Base-by-base conservation (phyloP, 2,329 filamentous ascomycete species). In the Zymoseptoria brevis region DNA sequence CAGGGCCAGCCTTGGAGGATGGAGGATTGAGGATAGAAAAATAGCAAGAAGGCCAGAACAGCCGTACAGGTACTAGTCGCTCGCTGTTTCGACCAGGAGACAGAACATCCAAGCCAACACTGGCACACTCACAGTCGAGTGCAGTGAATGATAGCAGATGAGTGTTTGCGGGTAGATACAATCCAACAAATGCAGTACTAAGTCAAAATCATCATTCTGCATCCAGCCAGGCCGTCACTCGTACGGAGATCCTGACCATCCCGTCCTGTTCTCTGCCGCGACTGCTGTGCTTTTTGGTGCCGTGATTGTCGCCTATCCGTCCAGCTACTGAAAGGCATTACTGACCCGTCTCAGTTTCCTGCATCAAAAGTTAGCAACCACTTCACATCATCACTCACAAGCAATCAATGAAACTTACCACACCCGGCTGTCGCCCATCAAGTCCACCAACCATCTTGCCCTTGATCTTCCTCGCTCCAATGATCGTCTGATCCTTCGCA, bases 401-500 rank as follows among this genome's bases (percentile, higher is more conserved):
- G 9, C 9, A 16, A 16, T 7, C 50, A 53, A 24, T 8, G 13
- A 51, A 30, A 63, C 64, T 64, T 58, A 66, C 92, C 45, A 96
- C 85, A 72, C 91, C 90, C 2, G 93, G 93, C 74, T 93, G 87
- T 62, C 93, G 81, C 1, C 93, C 93, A 49, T 85, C 85, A 70
- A 97, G 75, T 24, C 79, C 79, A 19, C 83, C 82, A 35, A 86
- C 87, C 8, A 94, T 81, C 71, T 89, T 86, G 69, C 88, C 87
- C 73, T 87, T 88, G 57, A 95, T 76, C 72, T 89, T 89, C 51
- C 86, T 80, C 4, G 91, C 74, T 0, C 89, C 90, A 75, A 87
- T 92, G 68, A 88, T 87, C 0, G 88, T 85, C 77, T 97, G 89
- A 68, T 96, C 82, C 75, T 94, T 96, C 50, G 87, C 92, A 73